Base-by-base conservation (phyloP, 1,284 basidiomycete species). In the Violaceomyces palustris region DNA sequence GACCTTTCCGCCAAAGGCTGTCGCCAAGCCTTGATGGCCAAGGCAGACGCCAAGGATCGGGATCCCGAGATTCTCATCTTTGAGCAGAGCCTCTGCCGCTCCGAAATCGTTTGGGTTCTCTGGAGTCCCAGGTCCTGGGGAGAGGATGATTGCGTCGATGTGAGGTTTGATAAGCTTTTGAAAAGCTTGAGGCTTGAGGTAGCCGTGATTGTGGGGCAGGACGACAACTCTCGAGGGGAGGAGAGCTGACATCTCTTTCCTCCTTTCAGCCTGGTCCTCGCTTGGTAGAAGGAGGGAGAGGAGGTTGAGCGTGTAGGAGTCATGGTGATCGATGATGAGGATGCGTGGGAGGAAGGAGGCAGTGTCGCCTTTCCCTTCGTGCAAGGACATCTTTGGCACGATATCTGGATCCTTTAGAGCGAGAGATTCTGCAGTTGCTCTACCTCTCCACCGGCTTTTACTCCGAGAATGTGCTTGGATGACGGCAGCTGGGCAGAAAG, bases 31-130 rank as follows among this genome's bases (percentile, higher is more conserved):
- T 73, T 97, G 93, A 42, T 92, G 81, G 0, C 93, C 93, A 10
- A 97, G 79, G 67, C 92, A 97, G 3, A 97, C 84, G 2, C 88
- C 88, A 50, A 92, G 85, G 31, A 88, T 79, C 1, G 88, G 88
- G 1, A 86, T 45, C 25, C 78, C 42, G 11, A 56, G 44, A 4
- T 30, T 36, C n/a, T 45, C 39, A 9, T 56, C 32, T 19, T 52
- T 59, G 22, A 72, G 52, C 21, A 71, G 39, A 3, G 50, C 42
- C 23, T 49, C 56, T 14, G 67, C 54, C 10, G 63, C 47, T 4
- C 65, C 67, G 46, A 73, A 73, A 31, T 73, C 70, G 8, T 38
- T 36, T 1, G 44, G 40, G 23, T 54, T 54, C 9, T 59, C 45
- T 2, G 70, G 64, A 17, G 50, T 50, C 17, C 70, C 70, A 2